Percentiles rank a stretch among this genome's conserved stretches.
phyloP scores from a whole-genome alignment of 192 early-diverging fungal genomes.

The Entomortierella chlamydospora region DNA sequence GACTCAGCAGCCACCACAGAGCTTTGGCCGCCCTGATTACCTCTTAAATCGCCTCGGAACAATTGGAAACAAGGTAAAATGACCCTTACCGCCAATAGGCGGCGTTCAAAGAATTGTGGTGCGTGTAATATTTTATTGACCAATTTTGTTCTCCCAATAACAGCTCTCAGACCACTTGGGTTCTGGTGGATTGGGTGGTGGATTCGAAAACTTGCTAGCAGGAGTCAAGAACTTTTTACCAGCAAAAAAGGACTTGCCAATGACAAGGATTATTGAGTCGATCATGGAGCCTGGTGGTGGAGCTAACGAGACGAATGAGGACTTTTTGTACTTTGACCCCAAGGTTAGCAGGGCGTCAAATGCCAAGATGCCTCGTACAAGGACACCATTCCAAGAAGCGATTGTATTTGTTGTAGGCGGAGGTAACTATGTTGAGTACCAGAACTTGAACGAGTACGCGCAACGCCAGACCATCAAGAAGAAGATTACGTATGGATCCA shows the following conservation, averaged over 20 bases:
- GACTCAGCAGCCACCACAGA: constrained; percentile 55
- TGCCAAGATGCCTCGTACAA: constrained; percentile 57
- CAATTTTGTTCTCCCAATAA: not conserved
- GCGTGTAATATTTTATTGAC: not conserved
- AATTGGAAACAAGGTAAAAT: constrained; percentile 76
- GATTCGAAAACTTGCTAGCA: constrained; percentile 79
- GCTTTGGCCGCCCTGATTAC: constrained; percentile 63
- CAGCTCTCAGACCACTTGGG: constrained; percentile 78
- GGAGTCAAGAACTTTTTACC: constrained; percentile 97
- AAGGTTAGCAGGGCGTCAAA: constrained; percentile 70
- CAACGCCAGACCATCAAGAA: constrained; percentile 68
- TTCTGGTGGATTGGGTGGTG: constrained; percentile 75
- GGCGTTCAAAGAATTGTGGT: no score
- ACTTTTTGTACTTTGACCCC: constrained; percentile 93
- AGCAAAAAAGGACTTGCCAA: constrained; percentile 86
- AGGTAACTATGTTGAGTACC: constrained; percentile 98
- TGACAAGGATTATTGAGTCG: constrained; percentile 86
- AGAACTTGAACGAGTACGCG: constrained; percentile 93
- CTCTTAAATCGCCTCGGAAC: constrained; percentile 72
- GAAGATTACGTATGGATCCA: constrained; percentile 94
- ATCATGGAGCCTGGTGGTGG: constrained; percentile 80
- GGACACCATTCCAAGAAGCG: constrained; percentile 83
- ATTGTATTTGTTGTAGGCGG: constrained; percentile 99
- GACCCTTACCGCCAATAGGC: not conserved
- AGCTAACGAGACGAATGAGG: constrained; percentile 71